Percentiles rank a stretch among this genome's conserved stretches.
phyloP scores from a whole-genome alignment of 1,139 yeast species.

The Magnusiomyces sp. region DNA sequence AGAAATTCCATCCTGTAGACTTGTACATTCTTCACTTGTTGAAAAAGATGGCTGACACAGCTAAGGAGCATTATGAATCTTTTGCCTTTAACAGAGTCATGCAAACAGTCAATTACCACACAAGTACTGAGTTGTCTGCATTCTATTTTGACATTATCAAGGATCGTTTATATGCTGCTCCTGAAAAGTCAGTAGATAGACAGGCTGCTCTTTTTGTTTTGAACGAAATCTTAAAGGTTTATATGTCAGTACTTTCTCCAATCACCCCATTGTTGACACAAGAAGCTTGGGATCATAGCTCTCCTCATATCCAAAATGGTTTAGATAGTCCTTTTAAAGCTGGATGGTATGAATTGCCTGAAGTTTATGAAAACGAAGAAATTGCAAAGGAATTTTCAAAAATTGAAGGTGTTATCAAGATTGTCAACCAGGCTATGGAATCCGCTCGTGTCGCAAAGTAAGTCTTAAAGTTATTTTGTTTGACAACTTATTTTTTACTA shows the following conservation, averaged over 20 bases:
- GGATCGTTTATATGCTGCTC: slow-evolving; percentile 65
- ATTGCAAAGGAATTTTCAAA: slow-evolving; percentile 31
- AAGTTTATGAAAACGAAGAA: slow-evolving; percentile 31
- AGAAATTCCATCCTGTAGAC: slow-evolving; percentile 40
- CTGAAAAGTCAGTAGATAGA: slow-evolving; percentile 40
- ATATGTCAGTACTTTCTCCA: slow-evolving; percentile 65
- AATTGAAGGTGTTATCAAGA: slow-evolving; percentile 42
- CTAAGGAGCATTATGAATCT: slow-evolving; percentile 41
- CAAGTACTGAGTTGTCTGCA: slow-evolving; percentile 70
- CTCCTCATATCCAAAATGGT: slow-evolving; percentile 31
- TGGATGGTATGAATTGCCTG: slow-evolving; percentile 37
- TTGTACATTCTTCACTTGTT: slow-evolving; percentile 52
- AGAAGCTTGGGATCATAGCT: slow-evolving; percentile 69
- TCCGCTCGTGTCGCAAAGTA: slow-evolving; percentile 39
- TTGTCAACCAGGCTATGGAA: slow-evolving; percentile 43
- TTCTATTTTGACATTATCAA: slow-evolving; percentile 80
- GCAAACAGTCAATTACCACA: slow-evolving; percentile 57
- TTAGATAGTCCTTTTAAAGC: slow-evolving; percentile 46
- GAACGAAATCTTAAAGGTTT: slow-evolving; percentile 49
- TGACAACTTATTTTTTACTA: background rate
- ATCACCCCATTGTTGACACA: slow-evolving; percentile 76
- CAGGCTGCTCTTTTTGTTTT: slow-evolving; percentile 67
- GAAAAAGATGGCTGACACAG: slow-evolving; percentile 38
- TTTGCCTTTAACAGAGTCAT: slow-evolving; percentile 61
- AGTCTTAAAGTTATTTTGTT: background rate